Evolutionary conservation across 192 early-diverging fungal species (phyloP).

Genomic region (Neocallimastix lanati): DNA sequence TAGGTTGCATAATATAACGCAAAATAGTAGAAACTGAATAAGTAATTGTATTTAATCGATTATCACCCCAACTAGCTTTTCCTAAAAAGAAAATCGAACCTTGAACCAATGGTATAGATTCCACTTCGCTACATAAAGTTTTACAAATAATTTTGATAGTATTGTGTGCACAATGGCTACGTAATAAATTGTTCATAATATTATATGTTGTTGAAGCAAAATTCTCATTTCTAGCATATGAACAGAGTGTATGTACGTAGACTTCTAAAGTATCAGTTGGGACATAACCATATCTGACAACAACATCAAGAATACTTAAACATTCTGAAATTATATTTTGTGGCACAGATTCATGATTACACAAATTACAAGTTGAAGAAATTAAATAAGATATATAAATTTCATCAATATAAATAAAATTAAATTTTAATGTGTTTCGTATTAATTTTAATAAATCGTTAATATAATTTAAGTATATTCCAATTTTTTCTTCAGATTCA

Average conservation of each 20-base stretch:
- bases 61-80: conserved; percentile 31
- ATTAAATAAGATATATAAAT: not conserved
- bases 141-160: conserved; percentile 32
- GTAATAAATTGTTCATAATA: conserved; percentile 41
- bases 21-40: conserved; percentile 15
- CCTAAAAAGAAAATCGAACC: conserved; percentile 37
- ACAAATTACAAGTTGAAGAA: not conserved
- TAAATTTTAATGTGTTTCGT: not conserved
- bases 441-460: not conserved
- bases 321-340: not conserved
- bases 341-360: not conserved
- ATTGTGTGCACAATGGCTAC: conserved; percentile 38
- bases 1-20: not conserved
- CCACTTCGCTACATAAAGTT: not conserved
- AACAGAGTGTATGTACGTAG: not conserved
- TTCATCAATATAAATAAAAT: not conserved
- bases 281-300: not conserved
- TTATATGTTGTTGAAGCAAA: not conserved
- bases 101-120: conserved; percentile 10
- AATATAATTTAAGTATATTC: not conserved
- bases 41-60: conserved; percentile 14
- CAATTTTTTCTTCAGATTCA: not conserved
- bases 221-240: not conserved
- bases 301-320: not conserved
- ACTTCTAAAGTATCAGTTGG: not conserved